Evolutionary conservation across 805 yeast genomes (phyloP), one percentile per base, ranked within the genome.

Genomic region (Pichia scutulata): DNA sequence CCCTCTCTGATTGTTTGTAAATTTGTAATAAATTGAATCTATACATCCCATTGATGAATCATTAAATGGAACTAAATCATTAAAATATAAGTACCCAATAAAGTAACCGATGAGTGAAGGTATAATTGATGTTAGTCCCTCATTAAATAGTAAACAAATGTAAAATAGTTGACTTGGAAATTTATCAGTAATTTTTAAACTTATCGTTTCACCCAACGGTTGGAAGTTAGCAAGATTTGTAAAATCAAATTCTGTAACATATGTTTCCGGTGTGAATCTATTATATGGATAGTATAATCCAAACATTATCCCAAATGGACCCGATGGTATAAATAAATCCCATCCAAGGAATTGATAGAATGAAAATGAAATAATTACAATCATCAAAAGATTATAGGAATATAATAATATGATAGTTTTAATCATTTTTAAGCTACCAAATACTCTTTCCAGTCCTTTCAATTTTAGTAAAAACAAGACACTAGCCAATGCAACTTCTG

Each of bases 381-480:
- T 62, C 9, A 67, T 57, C 6, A 72, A 52, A 1, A 75, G 63
- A 52, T 81, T 81, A 66, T 81, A 82, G 2, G 73, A 16, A 24
- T 70, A 70, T 37, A 76, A 65, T 40, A 80, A 56, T 1, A 71
- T 49, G 2, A 81, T 59, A 16, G 77, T 58, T 37, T 80, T 73
- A 12, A 77, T 55, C 55, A 79, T 78, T 56, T 77, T 79, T 44
- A 74, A 63, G 13, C 82, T 73, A 1, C 87, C 87, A 58, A 73
- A 73, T 45, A 77, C 63, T 46, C 87, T 61, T 63, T 82, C 89
- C 47, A 82, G 54, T 40, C 71, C 74, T 60, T 82, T 78, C 57
- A 74, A 73, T 46, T 76, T 75, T 51, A 78, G 71, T 71, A 72
- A 69, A 10, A 78, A 61, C 39, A 82, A 58, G 14, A 77, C 61